These are phyloP conservation scores for Rhodotorula sp. DNA, from an alignment of 1,284 basidiomycete species.

Conservation along the genomic window DNA sequence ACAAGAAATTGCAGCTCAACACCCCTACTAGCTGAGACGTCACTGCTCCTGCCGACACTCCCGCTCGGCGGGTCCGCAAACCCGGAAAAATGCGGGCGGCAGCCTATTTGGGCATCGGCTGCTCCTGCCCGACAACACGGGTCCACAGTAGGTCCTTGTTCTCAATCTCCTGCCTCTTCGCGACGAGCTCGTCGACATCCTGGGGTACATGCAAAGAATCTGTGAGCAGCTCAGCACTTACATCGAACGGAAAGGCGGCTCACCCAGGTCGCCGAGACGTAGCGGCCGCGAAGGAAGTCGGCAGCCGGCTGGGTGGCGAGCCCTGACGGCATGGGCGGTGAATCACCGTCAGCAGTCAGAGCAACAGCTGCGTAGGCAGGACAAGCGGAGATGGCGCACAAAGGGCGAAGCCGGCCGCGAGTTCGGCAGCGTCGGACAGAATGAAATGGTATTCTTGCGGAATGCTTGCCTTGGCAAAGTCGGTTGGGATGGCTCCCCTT, in stretches of 20 bases:
- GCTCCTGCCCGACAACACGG: slow-evolving; percentile 16
- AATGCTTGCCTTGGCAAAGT: too few species aligned
- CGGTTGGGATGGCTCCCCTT: too few species aligned
- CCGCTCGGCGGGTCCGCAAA: too few species aligned
- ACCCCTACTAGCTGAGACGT: too few species aligned
- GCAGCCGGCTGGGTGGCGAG: slow-evolving; percentile 12
- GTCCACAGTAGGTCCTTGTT: slow-evolving; percentile 17
- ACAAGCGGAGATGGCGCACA: background rate
- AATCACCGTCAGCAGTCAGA: too few species aligned
- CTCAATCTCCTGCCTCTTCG: slow-evolving; percentile 15
- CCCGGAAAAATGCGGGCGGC: too few species aligned
- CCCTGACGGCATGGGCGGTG: slow-evolving; percentile 1
- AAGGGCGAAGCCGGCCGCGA: slow-evolving; percentile 3
- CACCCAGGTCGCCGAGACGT: slow-evolving; percentile 25
- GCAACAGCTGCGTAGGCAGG: too few species aligned
- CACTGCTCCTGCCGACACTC: too few species aligned
- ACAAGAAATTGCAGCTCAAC: too few species aligned
- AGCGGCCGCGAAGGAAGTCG: slow-evolving; percentile 20
- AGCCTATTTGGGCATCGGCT: background rate
- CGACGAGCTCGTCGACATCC: slow-evolving; percentile 14
- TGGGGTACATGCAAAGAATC: background rate
- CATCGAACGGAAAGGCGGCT: background rate
- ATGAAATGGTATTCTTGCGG: background rate
- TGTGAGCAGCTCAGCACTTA: too few species aligned
- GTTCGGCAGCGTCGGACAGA: background rate